Evolutionary conservation across 805 yeast species (phyloP), one percentile per base, ranked within the genome.

Genomic region (Sugiyamaella boreocaroliniensis): DNA sequence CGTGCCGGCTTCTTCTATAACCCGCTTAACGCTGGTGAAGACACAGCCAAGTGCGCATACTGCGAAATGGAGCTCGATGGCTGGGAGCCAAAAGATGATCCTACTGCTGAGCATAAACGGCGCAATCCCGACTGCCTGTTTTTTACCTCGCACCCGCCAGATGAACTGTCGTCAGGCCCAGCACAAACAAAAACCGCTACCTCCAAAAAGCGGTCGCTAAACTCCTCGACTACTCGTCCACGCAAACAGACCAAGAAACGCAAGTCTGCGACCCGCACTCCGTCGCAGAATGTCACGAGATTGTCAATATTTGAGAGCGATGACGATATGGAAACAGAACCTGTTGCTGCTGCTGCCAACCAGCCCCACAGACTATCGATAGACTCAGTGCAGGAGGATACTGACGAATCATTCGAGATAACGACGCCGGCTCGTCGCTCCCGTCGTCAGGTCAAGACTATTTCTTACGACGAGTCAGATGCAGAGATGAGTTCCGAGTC

Each of bases 11-110:
- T 86, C 61, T 81, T 74, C 56, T 82, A 76, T 62, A 69, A 73
- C 10, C 85, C 88, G 1, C 56, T 64, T 26, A 68, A 71, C 2
- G 61, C 63, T n/a, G 71, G 70, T 40, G 81, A 76, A 49, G 85
- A 82, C 63, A 73, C 77, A 26, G 80, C 81, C 1, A 70, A 78
- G 2, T 86, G 95, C 64, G 71, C 78, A 57, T 80, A 79, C 61
- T 86, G 95, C 66, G 79, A 78, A 10, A 69, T 77, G 16, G 76
- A 83, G 0, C 68, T 79, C 14, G 85, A 85, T 50, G 89, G 89
- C 2, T 86, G 95, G 95, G 86, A 78, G 53, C 63, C 67, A 1
- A 74, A 70, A 1, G 93, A 87, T 66, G 80, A 77, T 53, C 92
- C 90, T 0, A 54, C 75, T 8, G 71, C 58, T 14, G 89, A 82